Percentiles rank a stretch among this genome's conserved stretches.
These are phyloP conservation scores for Cicer arietinum DNA, from an alignment of 306 rosid species.

Conservation along the genomic window DNA sequence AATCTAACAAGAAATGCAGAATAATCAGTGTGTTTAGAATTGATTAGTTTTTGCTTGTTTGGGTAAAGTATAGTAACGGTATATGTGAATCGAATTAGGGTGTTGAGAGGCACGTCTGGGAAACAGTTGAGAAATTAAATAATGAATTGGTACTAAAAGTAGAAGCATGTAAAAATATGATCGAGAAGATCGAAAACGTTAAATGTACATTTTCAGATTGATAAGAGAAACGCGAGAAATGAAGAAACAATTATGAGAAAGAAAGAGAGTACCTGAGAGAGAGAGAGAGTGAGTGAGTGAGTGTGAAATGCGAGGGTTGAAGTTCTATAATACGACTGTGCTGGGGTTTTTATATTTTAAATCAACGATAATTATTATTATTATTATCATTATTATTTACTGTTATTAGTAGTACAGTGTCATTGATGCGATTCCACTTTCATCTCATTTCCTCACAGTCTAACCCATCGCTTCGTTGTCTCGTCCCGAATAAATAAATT, in stretches of 20 bases:
- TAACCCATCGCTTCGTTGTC: no score
- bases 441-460: no score
- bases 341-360: no score
- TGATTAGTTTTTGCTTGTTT: no score
- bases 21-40: not conserved
- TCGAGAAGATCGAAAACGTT: not conserved
- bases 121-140: not conserved
- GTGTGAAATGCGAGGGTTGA: not conserved
- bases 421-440: no score
- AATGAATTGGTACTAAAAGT: not conserved
- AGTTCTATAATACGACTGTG: not conserved
- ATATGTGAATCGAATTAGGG: not conserved
- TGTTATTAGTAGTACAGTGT: no score
- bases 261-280: slow-evolving; percentile 43
- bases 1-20: not conserved
- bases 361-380: no score
- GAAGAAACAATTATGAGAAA: not conserved
- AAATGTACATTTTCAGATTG: slow-evolving; percentile 1
- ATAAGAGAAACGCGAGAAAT: not conserved
- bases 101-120: not conserved
- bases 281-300: not conserved
- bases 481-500: no score
- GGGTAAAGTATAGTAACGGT: not conserved
- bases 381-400: no score
- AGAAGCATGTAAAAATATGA: not conserved